Base-by-base conservation (phyloP, 2,329 filamentous ascomycete species). In the Phaeomoniella chlamydospora region DNA sequence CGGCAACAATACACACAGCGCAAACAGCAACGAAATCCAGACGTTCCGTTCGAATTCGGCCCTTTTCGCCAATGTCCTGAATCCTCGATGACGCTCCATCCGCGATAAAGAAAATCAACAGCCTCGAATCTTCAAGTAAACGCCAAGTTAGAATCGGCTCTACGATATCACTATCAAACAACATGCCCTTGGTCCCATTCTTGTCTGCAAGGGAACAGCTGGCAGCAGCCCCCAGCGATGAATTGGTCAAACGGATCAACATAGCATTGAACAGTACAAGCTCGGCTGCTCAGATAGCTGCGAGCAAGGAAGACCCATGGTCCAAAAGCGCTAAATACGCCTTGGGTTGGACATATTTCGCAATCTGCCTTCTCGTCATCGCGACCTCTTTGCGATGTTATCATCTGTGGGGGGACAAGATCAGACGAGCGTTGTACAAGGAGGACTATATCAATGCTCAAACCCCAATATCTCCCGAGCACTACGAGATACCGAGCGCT, bases 331-430 rank as follows among this genome's bases (percentile, higher is more conserved):
- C 80, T 31, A 92, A 93, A 62, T 94, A 94, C 60, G 85, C 71
- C 2, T 61, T 84, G 35, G 84, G 80, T 39, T 94, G 85, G 76
- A 84, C 88, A 11, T 94, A 92, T 57, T 92, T 94, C 50, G 77
- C 80, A 36, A 56, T 92, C 34, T 74, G 77, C 35, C 56, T 94
- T 40, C 68, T 87, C 43, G 68, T 71, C 17, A 49, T 74, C 37
- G 76, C 87, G 3, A 61, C 80, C 9, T 49, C 79, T 9, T 65
- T 88, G 52, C 76, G 85, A 45, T 68, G 82, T 52, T 94, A 87
- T 67, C 81, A 94, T 57, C 77, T 80, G 46, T 94, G 85, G 79
- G 85, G 87, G 48, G 87, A 94, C 64, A 92, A 90, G 62, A 84
- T 93, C 45, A 75, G 87, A 45, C 82, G 87, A 46, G 87, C 85